Evolutionary conservation across 352 stramenopile genomes (phyloP), one percentile per base, ranked within the genome.

Genomic region (Elongisporangium senticosum): DNA sequence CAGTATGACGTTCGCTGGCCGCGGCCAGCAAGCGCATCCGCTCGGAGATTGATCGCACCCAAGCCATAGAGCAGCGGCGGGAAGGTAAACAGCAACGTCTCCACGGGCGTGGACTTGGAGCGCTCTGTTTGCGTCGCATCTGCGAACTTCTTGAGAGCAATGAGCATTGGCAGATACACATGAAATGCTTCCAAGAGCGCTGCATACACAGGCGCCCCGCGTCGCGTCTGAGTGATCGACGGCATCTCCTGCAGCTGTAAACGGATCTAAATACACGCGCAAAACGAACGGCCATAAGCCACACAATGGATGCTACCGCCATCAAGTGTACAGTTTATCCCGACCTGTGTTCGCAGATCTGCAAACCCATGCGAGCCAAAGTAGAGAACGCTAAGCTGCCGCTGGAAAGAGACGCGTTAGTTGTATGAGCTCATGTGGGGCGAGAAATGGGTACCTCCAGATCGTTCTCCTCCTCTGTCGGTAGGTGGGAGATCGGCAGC

Each of bases 181-280:
- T 82, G 64, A 6, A 74, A 57, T 1, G 86, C 56, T 21, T 73
- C 62, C 2, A 87, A 57, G 1, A 74, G 23, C 7, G 66, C 62
- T 24, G 53, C 55, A 22, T 71, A 83, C 17, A 60, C 56, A 0
- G 54, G 26, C 4, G 55, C 53, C 14, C 49, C 49, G 8, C 56
- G 53, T 0, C 67, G 55, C 3, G 58, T 65, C 14, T 78, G 70
- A 4, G 72, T 66, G 51, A 68, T 68, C 3, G 59, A 10, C 7
- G 75, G 67, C 24, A 69, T 68, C 49, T 89, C 79, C 48, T 65
- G 72, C 6, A 89, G 62, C 55, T 83, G 83, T 28, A 86, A 62
- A 43, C 74, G 67, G 43, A 81, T 77, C 71, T 26, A 26, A n/a
- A n/a, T 80, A 26, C 47, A 37, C 10, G 13, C 17, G 15, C 7